Base-by-base conservation (phyloP, 176 grass and related monocot genomes). In the Otatea glauca region DNA sequence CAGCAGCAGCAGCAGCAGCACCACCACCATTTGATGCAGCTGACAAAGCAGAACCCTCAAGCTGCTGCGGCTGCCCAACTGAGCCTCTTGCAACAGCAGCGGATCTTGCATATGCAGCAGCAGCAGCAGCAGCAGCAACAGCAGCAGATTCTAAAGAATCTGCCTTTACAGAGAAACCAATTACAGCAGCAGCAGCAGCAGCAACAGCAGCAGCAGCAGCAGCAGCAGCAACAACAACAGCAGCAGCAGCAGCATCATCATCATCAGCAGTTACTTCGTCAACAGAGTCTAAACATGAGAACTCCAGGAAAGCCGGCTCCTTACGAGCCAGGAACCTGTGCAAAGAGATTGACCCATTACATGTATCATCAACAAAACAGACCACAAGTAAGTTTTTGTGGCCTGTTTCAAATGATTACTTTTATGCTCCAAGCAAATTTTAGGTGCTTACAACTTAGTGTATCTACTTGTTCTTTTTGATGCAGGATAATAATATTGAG, bases 311-410 rank as follows among this genome's bases (percentile, higher is more conserved):
- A 93, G 56, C 53, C 78, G 0, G n/a, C 84, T 79, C 66, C 89
- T 47, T 96, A 99, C 43, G 97, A 99, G 81, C 97, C 97, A n/a
- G 97, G 97, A 68, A 99, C 90, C 49, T 99, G 97, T 75, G 93
- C 97, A 70, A 92, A 91, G 78, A 87, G 97, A 82, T 85, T 99
- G 79, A 99, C 93, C 35, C 97, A 92, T 83, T 99, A 99, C 83
- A 99, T 99, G 97, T 99, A 92, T 83, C 87, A 99, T 83, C 93
- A 99, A 86, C 97, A 99, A 78, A 94, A 92, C 71, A 90, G 93
- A 79, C 97, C 93, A 20, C 88, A 96, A 74, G 97, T 94, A 78
- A 69, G 56, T 32, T 74, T 60, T 41, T 43, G 53, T 84, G 9
- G 15, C 79, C 88, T 68, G 56, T 53, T 87, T 60, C 12, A 35